phyloP scores from a whole-genome alignment of 1,284 basidiomycete species.

The Megacollybia platyphylla region DNA sequence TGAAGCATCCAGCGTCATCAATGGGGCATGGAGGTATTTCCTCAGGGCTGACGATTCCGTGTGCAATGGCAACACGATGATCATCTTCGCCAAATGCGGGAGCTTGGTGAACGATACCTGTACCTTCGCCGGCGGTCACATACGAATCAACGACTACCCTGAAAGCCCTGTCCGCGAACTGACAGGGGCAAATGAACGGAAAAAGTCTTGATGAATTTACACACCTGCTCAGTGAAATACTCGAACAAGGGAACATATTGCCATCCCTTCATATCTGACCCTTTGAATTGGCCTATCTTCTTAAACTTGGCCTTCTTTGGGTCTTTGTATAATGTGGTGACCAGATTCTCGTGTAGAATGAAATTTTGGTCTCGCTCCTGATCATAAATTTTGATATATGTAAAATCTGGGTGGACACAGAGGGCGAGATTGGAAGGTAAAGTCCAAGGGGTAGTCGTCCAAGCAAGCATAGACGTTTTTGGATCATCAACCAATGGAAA shows the following conservation, averaged over 20 bases:
- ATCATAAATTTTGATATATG: slow-evolving; percentile 96
- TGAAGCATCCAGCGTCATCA: slow-evolving; percentile 85
- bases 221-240: slow-evolving; percentile 88
- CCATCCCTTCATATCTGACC: slow-evolving; percentile 93
- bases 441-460: slow-evolving; percentile 99
- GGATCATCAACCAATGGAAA: slow-evolving; percentile 94
- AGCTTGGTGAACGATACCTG: slow-evolving; percentile 98
- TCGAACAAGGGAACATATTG: slow-evolving; percentile 93
- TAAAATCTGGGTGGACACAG: slow-evolving; percentile 94
- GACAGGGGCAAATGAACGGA: slow-evolving; percentile 1
- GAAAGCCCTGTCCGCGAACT: slow-evolving; percentile 92
- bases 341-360: slow-evolving; percentile 84
- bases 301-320: slow-evolving; percentile 97
- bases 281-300: slow-evolving; percentile 80
- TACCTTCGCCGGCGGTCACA: slow-evolving; percentile 89
- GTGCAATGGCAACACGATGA: slow-evolving; percentile 82
- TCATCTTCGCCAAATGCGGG: slow-evolving; percentile 99
- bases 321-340: slow-evolving; percentile 92
- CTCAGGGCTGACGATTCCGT: slow-evolving; percentile 65
- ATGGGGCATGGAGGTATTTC: slow-evolving; percentile 96
- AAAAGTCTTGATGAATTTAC: neutral
- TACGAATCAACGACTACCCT: slow-evolving; percentile 86
- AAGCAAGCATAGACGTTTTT: slow-evolving; percentile 83
- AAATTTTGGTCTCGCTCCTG: slow-evolving; percentile 82
- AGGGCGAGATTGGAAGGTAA: slow-evolving; percentile 91